Evolutionary conservation across 768 basidiomycete genomes (phyloP).

Genomic region (Serendipita sp.): DNA sequence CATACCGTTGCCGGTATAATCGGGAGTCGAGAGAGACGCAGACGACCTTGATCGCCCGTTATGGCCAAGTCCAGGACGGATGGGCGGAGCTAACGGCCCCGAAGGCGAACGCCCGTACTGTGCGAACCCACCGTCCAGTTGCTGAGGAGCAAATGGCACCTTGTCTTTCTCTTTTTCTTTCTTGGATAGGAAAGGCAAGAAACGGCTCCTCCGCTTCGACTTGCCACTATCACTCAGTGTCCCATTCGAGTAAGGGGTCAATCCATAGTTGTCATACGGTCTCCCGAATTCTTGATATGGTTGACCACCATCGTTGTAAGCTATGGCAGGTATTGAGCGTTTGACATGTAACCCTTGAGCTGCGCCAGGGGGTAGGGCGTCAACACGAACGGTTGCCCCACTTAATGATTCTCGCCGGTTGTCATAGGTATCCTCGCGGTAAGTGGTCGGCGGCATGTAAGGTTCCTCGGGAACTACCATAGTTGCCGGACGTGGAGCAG

Average conservation of each 20-base stretch:
- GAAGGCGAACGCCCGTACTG: background rate
- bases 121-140: background rate
- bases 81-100: background rate
- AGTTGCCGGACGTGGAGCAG: background rate
- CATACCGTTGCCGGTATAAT: conserved; percentile 30
- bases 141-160: background rate
- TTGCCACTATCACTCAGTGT: conserved; percentile 15
- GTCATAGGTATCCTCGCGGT: conserved; percentile 9
- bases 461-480: background rate
- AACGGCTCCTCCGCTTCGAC: conserved; percentile 8
- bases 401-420: conserved; percentile 60
- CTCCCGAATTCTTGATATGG: conserved; percentile 22
- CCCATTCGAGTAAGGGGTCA: conserved; percentile 42
- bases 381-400: conserved; percentile 45
- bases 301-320: conserved; percentile 10
- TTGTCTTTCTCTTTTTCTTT: conserved; percentile 3
- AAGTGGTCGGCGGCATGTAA: background rate
- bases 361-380: conserved; percentile 32
- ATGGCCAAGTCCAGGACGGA: conserved; percentile 13
- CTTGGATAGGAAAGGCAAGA: conserved; percentile 3
- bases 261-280: conserved; percentile 58
- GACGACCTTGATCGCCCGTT: conserved; percentile 23
- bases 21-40: conserved; percentile 33
- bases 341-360: conserved; percentile 18
- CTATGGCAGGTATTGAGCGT: conserved; percentile 1